Evolutionary conservation across 805 yeast species (phyloP), one percentile per base, ranked within the genome.

Genomic region (Zygotorulaspora florentina): DNA sequence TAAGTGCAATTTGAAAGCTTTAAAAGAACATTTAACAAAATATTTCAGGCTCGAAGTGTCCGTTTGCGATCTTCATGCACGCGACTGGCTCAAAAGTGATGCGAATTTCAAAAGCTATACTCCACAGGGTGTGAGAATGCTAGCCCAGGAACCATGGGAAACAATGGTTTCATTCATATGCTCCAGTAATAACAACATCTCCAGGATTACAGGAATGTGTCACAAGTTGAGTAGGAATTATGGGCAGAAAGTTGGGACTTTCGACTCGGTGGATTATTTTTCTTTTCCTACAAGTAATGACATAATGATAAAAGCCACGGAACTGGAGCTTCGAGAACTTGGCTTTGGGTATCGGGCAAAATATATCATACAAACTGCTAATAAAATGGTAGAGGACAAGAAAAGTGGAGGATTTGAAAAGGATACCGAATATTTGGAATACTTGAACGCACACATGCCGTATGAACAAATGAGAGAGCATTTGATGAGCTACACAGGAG

Each of bases 131-230:
- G 81, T 91, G 15, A 69, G 99, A 26, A 87, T 91, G 51, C 73
- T 93, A 23, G 74, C 90, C 30, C 98, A 93, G 64, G 96, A 91
- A 53, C 98, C 99, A 0, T 93, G 98, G 98, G 99, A 93, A 55
- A 88, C 91, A 35, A 70, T 89, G 37, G 69, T 91, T 15, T 85
- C 93, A 2, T 93, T 91, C 53, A 93, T 93, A 9, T 93, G 98
- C 67, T 87, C 96, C 1, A 83, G 95, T n/a, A 93, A 93, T 65
- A 93, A 93, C 66, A 93, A 93, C 58, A 93, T 93, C 43, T 88
- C 91, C 59, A 73, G 99, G 30, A 93, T 93, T 38, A 85, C 96
- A 2, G 83, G 84, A 57, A 89, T 93, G 96, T 93, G 96, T 63
- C 87, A 87, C 52, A 75, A 75, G 38, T 68, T 93, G 30, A 83